Base-by-base conservation (phyloP, 306 rosid genomes). In the Prunus mume region DNA sequence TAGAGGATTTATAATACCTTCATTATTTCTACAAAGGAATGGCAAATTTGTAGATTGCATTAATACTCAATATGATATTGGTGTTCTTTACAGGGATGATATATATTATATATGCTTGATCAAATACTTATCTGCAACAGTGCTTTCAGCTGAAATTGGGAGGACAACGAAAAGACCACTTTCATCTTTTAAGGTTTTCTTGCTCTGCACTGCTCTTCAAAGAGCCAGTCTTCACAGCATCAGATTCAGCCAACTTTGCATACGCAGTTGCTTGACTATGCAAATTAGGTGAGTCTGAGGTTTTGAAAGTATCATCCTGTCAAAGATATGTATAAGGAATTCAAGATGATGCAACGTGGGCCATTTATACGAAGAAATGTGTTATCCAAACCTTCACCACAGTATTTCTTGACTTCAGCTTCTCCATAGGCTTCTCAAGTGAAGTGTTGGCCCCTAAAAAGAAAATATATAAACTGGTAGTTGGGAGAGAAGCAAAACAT, bases 111-210 rank as follows among this genome's bases (percentile, higher is more conserved):
- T 0, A 38, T 38, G 43, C 43, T 38, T 7, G 15, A 47, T 47
- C 15, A 47, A 11, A 47, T 3, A 47, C 52, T 47, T 47, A 1
- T 13, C 52, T 47, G 52, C 52, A 47, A 47, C 52, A 14, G 91
- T 25, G 24, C 68, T 83, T 87, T 94, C 96, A 64, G 96, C 98
- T 25, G 97, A 94, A 58, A 94, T 68, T 32, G 98, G 98, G 46
- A 91, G 71, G 65, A 94, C 78, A 1, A 71, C 9, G 9, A 81
- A 77, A 74, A 83, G 83, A 49, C 81, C 82, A 14, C 30, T 60
- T 73, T 83, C 88, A 62, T 83, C 85, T 56, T 56, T 75, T 57
- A 38, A 61, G 74, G 68, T 78, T 78, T 58, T 68, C 84, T 6
- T 65, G 79, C 51, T 78, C 89, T 68, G 73, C 43, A 76, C 74